Evolutionary conservation across 495 filamentous ascomycete genomes (phyloP).

Genomic region (Astrothelium subdiscretum): DNA sequence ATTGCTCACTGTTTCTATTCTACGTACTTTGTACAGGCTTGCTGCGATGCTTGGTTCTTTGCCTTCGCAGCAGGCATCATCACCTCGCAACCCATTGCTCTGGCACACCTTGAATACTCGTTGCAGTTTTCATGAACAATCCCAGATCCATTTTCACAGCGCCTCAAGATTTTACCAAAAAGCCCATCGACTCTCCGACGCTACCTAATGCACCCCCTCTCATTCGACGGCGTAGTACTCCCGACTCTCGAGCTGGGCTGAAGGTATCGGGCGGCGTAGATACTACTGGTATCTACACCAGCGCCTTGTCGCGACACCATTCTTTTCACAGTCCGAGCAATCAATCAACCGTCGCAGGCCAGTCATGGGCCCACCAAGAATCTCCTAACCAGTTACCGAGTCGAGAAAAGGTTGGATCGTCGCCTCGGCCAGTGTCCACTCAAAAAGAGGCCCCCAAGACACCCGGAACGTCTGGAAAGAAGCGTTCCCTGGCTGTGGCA

Average conservation of each 20-base stretch:
- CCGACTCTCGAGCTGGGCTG: conserved; percentile 5
- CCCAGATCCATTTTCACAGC: conserved; percentile 22
- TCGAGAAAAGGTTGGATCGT: neutral
- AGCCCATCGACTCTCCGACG: neutral
- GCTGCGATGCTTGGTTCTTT: neutral
- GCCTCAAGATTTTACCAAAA: conserved; percentile 7
- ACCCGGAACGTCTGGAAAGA: neutral
- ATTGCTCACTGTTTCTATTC: neutral
- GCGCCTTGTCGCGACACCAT: neutral
- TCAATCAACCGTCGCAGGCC: neutral
- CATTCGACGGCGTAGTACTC: conserved; percentile 12
- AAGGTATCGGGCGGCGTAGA: neutral
- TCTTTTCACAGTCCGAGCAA: neutral
- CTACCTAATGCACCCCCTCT: neutral
- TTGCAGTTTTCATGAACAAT: conserved; percentile 11
- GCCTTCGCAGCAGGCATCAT: neutral
- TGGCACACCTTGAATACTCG: neutral
- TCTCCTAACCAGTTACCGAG: neutral
- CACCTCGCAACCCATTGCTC: neutral
- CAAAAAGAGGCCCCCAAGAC: neutral
- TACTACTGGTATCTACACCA: neutral
- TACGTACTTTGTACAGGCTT: neutral
- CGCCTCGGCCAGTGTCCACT: neutral
- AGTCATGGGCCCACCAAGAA: neutral
- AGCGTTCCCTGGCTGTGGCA: neutral